phyloP scores from a whole-genome alignment of 495 filamentous ascomycete species.

The Aspergillus olivimuriae region DNA sequence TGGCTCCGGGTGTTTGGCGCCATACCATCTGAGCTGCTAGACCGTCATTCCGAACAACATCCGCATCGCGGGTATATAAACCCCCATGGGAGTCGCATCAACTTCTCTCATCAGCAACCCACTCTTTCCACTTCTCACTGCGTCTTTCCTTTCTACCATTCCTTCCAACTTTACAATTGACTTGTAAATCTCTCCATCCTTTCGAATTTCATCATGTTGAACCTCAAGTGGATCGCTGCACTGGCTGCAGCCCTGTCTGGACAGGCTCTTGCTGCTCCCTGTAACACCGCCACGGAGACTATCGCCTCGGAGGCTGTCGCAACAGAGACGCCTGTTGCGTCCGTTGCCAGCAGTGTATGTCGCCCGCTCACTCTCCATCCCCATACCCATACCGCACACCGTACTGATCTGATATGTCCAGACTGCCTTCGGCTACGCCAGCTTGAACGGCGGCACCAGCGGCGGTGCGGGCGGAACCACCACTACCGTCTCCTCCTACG shows the following conservation, averaged over 20 bases:
- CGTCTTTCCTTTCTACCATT: slow-evolving; percentile 5
- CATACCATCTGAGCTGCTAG: too few species aligned
- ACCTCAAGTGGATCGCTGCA: slow-evolving; percentile 22
- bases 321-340: too few species aligned
- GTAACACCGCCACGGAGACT: too few species aligned
- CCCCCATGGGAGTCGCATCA: background rate
- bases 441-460: slow-evolving; percentile 48
- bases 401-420: slow-evolving; percentile 2
- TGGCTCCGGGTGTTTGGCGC: too few species aligned
- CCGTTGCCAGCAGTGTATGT: too few species aligned
- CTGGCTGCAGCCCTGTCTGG: slow-evolving; percentile 23
- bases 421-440: slow-evolving; percentile 33
- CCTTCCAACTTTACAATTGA: slow-evolving; percentile 3
- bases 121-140: background rate
- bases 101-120: slow-evolving; percentile 1
- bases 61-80: slow-evolving; percentile 7
- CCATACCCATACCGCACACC: background rate
- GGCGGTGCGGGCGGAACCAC: slow-evolving; percentile 54
- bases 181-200: background rate
- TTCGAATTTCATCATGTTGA: slow-evolving; percentile 21
- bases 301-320: too few species aligned
- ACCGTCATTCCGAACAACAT: background rate
- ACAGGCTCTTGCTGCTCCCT: slow-evolving; percentile 25
- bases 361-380: background rate
- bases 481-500: slow-evolving; percentile 52